Base-by-base conservation (phyloP, 805 yeast genomes). In the Saccharomycodes ludwigii region DNA sequence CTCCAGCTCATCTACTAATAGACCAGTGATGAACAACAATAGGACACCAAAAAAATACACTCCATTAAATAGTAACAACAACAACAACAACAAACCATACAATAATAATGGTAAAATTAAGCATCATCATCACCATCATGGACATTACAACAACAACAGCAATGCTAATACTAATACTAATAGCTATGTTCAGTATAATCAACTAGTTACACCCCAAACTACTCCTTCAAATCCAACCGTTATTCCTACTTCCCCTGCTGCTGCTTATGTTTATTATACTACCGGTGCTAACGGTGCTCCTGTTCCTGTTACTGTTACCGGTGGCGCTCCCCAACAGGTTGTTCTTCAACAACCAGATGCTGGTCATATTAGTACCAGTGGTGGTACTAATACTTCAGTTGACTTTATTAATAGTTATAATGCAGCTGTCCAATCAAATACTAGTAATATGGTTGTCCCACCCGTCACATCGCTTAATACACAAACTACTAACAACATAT, bases 311-410 rank as follows among this genome's bases (percentile, higher is more conserved):
- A 21, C 13, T 6, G 20, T 11, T 6, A 25, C 15, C 34, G 23
- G 29, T 41, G 15, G 47, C 46, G 13, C 37, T 42, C 6, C 26
- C 41, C 8, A 46, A 40, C 16, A 50, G 46, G 36, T 47, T 53
- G 15, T 6, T 16, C 5, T 14, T 26, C 23, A 13, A 12, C 25
- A 30, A 9, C 32, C 27, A 24, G 26, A 24, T 34, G 54, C 48
- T 38, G 52, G 50, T 28, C 50, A 56, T 6, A 49, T 53, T n/a
- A 52, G 51, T 37, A 42, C 48, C 25, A 56, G 57, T 21, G 53
- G 53, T 34, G 47, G 41, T 32, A 33, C n/a, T n/a, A n/a, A n/a
- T n/a, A n/a, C n/a, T n/a, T n/a, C n/a, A n/a, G n/a, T n/a, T n/a
- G n/a, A n/a, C n/a, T n/a, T n/a, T n/a, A n/a, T n/a, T n/a, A n/a